These are phyloP conservation scores for Phytophthora sp. DNA, from an alignment of 352 stramenopile genomes.

Conservation along the genomic window DNA sequence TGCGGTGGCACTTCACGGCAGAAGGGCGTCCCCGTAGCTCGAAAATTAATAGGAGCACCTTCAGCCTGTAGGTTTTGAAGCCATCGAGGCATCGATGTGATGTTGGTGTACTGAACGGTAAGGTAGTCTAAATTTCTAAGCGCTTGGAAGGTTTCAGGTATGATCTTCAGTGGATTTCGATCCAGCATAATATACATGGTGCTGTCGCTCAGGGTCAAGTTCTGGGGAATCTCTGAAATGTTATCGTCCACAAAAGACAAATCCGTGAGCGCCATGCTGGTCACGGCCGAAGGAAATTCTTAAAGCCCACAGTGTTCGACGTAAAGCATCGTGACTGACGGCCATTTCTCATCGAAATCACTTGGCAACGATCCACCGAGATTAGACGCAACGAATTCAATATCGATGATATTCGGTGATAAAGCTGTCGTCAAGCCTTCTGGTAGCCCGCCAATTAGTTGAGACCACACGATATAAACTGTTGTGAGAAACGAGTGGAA, in stretches of 20 bases:
- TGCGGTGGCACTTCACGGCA: neutral
- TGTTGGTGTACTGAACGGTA: slow-evolving; percentile 22
- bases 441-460: slow-evolving; percentile 19
- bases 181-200: slow-evolving; percentile 51
- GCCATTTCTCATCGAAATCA: slow-evolving; percentile 39
- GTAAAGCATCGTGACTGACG: slow-evolving; percentile 38
- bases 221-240: slow-evolving; percentile 36
- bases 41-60: neutral
- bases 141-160: slow-evolving; percentile 13
- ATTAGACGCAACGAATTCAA: slow-evolving; percentile 39
- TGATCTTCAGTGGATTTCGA: slow-evolving; percentile 28
- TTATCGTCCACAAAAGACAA: slow-evolving; percentile 48
- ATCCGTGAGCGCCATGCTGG: slow-evolving; percentile 33
- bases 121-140: slow-evolving; percentile 9
- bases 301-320: slow-evolving; percentile 45
- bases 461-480: slow-evolving; percentile 40
- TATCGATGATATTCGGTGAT: slow-evolving; percentile 33
- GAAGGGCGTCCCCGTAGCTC: slow-evolving; percentile 17
- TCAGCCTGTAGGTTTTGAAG: slow-evolving; percentile 9
- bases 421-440: slow-evolving; percentile 42
- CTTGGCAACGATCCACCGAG: slow-evolving; percentile 23
- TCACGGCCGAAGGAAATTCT: slow-evolving; percentile 25
- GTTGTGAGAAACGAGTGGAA: slow-evolving; percentile 31
- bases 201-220: slow-evolving; percentile 11
- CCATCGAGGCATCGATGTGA: slow-evolving; percentile 17